phyloP scores from a whole-genome alignment of 768 basidiomycete species.

The Crucibulum laeve region DNA sequence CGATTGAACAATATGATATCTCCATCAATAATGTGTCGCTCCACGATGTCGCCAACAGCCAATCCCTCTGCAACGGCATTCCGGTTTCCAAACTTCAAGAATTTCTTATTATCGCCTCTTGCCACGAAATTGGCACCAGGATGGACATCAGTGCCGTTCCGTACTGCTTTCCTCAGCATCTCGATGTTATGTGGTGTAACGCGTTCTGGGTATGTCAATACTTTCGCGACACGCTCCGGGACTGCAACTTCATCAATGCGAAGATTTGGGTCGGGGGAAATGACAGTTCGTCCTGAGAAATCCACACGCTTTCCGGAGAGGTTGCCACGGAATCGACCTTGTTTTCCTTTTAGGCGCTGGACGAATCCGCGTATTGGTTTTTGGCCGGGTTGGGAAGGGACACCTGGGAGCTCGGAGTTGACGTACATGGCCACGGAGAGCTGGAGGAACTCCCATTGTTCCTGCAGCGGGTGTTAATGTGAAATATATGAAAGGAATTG shows the following conservation, averaged over 20 bases:
- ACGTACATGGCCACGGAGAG: constrained; percentile 96
- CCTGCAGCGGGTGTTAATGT: constrained; percentile 37
- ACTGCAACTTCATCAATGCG: constrained; percentile 98
- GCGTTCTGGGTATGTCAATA: constrained; percentile 94
- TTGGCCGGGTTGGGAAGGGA: constrained; percentile 80
- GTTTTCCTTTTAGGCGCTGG: constrained; percentile 97
- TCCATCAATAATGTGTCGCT: constrained; percentile 91
- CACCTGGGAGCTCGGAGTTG: constrained; percentile 94
- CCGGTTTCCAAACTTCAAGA: constrained; percentile 82
- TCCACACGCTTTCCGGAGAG: constrained; percentile 98
- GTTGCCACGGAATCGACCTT: constrained; percentile 97
- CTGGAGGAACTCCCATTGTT: constrained; percentile 98
- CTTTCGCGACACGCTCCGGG: constrained; percentile 90
- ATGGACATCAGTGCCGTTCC: constrained; percentile 86
- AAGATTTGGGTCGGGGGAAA: constrained; percentile 98
- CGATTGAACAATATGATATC: constrained; percentile 98
- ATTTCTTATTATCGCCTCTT: constrained; percentile 83
- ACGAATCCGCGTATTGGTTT: constrained; percentile 98
- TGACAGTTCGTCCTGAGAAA: constrained; percentile 97
- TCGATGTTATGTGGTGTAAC: constrained; percentile 91
- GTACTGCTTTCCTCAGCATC: constrained; percentile 64
- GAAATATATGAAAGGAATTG: not conserved
- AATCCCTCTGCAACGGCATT: constrained; percentile 77
- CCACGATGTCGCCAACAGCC: constrained; percentile 86
- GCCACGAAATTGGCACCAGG: constrained; percentile 96